These are phyloP conservation scores for Nemania sp. DNA, from an alignment of 2,329 filamentous ascomycete genomes.

Conservation along the genomic window DNA sequence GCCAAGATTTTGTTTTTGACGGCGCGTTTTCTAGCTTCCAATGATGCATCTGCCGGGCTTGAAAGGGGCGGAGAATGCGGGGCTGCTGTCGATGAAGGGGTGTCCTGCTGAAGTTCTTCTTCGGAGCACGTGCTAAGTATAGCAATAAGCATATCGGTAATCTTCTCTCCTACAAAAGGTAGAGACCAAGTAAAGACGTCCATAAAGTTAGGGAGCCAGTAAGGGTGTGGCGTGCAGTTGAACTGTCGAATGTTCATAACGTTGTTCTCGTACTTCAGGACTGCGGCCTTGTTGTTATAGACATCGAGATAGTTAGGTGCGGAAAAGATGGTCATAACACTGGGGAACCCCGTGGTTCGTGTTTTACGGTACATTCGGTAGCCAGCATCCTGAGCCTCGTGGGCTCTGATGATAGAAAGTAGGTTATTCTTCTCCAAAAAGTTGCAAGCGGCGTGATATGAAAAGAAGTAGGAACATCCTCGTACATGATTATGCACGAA, in stretches of 20 bases:
- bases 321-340: slow-evolving; percentile 99
- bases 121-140: slow-evolving; percentile 99
- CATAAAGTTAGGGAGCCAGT: slow-evolving; percentile 99
- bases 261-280: slow-evolving; percentile 99
- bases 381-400: slow-evolving; percentile 97
- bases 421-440: slow-evolving; percentile 99
- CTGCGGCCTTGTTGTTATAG: slow-evolving; percentile 99
- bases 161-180: slow-evolving; percentile 98
- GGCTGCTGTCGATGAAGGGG: slow-evolving; percentile 75
- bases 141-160: slow-evolving; percentile 99
- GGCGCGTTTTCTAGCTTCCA: slow-evolving; percentile 92
- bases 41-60: slow-evolving; percentile 77
- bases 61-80: slow-evolving; percentile 79
- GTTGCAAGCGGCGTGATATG: slow-evolving; percentile 94
- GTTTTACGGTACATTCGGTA: slow-evolving; percentile 99
- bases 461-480: slow-evolving; percentile 99
- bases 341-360: slow-evolving; percentile 95
- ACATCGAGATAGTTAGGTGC: slow-evolving; percentile 99
- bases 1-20: slow-evolving; percentile 99
- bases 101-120: slow-evolving; percentile 93
- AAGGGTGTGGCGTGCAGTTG: slow-evolving; percentile 98
- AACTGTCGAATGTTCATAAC: slow-evolving; percentile 99
- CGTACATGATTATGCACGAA: slow-evolving; percentile 98
- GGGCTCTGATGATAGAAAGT: slow-evolving; percentile 94
- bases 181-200: slow-evolving; percentile 99